Percentiles rank a stretch among this genome's conserved stretches.
These are phyloP conservation scores for Penicillium taxi DNA, from an alignment of 495 filamentous ascomycete species.

Conservation along the genomic window DNA sequence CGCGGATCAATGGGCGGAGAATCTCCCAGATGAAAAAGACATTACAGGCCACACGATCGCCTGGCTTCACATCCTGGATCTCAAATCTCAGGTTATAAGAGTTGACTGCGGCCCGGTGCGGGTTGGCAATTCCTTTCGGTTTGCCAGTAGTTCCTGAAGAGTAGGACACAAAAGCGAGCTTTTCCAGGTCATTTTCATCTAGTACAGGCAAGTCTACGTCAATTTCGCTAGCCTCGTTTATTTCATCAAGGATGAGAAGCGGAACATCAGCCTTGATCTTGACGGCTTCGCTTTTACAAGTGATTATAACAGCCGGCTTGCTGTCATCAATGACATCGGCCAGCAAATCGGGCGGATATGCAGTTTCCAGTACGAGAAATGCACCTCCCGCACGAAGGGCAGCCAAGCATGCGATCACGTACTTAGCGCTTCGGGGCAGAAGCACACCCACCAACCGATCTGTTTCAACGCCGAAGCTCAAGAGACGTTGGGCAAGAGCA, in stretches of 20 bases:
- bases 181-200: slow-evolving; percentile 56
- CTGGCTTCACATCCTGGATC: slow-evolving; percentile 51
- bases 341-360: slow-evolving; percentile 56
- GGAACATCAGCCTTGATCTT: slow-evolving; percentile 51
- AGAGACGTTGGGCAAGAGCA: slow-evolving; percentile 46
- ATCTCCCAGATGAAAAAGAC: slow-evolving; percentile 72
- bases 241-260: slow-evolving; percentile 46
- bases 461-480: slow-evolving; percentile 49
- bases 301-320: slow-evolving; percentile 53
- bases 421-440: slow-evolving; percentile 57
- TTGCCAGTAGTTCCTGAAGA: slow-evolving; percentile 60
- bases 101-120: slow-evolving; percentile 55
- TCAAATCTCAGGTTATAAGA: slow-evolving; percentile 58
- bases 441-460: slow-evolving; percentile 58
- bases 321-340: slow-evolving; percentile 62
- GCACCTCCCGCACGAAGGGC: slow-evolving; percentile 59
- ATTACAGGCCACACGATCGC: slow-evolving; percentile 64
- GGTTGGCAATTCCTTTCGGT: slow-evolving; percentile 63
- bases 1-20: slow-evolving; percentile 58
- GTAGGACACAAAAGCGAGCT: slow-evolving; percentile 59
- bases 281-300: slow-evolving; percentile 43
- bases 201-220: slow-evolving; percentile 40
- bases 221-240: slow-evolving; percentile 32
- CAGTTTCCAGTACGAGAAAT: slow-evolving; percentile 63
- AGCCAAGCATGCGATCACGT: slow-evolving; percentile 62